These are phyloP conservation scores for Entrophospora sp. DNA, from an alignment of 192 early-diverging fungal genomes.

Conservation along the genomic window DNA sequence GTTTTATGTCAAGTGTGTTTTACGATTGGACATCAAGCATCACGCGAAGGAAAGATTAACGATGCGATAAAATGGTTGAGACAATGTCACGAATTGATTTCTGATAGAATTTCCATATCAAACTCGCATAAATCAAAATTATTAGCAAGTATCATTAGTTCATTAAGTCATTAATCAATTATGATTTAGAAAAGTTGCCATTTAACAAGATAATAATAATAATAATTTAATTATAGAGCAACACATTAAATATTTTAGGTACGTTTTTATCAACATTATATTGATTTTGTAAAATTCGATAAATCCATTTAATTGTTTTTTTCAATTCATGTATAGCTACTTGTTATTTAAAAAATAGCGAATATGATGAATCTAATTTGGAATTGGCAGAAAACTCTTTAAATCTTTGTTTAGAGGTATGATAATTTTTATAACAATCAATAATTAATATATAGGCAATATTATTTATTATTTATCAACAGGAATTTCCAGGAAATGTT, in stretches of 20 bases:
- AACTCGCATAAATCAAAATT: neutral
- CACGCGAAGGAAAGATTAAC: slow-evolving; percentile 1
- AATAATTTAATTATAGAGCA: neutral
- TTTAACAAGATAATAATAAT: neutral
- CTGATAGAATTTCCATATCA: neutral
- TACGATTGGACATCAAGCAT: slow-evolving; percentile 7
- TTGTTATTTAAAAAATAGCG: slow-evolving; percentile 13
- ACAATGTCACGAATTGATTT: slow-evolving; percentile 12
- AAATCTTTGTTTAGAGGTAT: slow-evolving; percentile 18
- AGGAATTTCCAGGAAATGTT: slow-evolving; percentile 12
- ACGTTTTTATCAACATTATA: neutral
- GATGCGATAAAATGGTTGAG: slow-evolving; percentile 20
- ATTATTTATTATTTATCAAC: neutral
- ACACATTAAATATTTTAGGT: slow-evolving; percentile 11
- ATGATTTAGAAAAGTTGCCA: neutral
- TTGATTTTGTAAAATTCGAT: neutral
- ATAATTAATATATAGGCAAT: too few relatives aligned
- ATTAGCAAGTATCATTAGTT: neutral
- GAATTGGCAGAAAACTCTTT: slow-evolving; percentile 13
- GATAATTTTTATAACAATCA: neutral
- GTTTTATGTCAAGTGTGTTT: slow-evolving; percentile 19
- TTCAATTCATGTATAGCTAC: too few relatives aligned
- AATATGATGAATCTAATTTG: slow-evolving; percentile 10
- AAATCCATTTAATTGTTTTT: too few relatives aligned
- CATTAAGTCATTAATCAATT: neutral